Evolutionary conservation across 371 early-diverging fungal genomes (phyloP), one percentile per base, ranked within the genome.

Genomic region (Encephalitozoon romaleae): DNA sequence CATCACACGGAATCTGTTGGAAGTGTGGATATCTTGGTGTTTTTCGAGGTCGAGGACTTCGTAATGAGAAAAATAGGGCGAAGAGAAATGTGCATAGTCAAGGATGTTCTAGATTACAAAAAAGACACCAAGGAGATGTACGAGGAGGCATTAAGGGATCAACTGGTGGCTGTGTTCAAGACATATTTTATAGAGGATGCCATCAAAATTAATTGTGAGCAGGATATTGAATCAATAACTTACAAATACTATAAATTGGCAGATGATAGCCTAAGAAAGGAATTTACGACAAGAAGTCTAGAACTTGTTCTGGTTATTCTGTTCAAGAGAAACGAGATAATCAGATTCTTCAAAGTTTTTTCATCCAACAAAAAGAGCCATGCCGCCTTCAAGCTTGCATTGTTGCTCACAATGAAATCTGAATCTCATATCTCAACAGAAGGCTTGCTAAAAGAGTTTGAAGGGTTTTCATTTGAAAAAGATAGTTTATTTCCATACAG

Each of bases 191-290:
- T 45, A 23, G 77, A 77, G 26, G 66, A 47, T 21, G 28, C n/a
- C 9, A 70, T 78, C 12, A 73, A 79, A 21, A 47, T 82, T 8
- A 52, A 75, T 64, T 82, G 83, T 59, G 83, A 82, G 54, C 83
- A 82, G 41, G 83, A 82, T 21, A 69, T 82, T 9, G 83, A 82
- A 45, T 79, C 79, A 11, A 39, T 82, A n/a, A 23, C 51, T 11
- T 80, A 72, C 47, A 71, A 59, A 32, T 49, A 76, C 39, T 80
- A 70, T 43, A 72, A 70, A 66, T 34, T 54, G 30, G 2, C 63
- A 28, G 52, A 52, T 11, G 28, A 25, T 9, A 4, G 25, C 4
- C 9, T 1, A n/a, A 47, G 21, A 21, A 38, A 11, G n/a, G 11
- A 12, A 26, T 23, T 52, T 4, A 23, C 34, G 9, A 38, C 4